Percentiles rank a stretch among this genome's conserved stretches.
Conservation (phyloP, 148 eudicot genomes). For the Hydrangea macrophylla region DNA sequence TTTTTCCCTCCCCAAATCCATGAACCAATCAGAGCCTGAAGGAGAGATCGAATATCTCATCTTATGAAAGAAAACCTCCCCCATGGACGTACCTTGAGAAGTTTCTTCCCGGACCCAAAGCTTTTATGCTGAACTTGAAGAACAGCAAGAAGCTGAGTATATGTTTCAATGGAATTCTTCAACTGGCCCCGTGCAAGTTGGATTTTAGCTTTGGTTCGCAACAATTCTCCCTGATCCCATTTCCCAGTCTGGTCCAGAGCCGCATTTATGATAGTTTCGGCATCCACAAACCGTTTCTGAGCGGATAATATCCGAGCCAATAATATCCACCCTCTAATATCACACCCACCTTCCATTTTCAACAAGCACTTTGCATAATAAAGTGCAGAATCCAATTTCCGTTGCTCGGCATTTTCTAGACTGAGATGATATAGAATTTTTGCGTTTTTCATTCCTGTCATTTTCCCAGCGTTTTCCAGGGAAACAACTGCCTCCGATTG, state of each 20-base stretch:
- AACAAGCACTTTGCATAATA: constrained; percentile 47
- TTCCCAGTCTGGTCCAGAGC: constrained; percentile 67
- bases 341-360: constrained; percentile 55
- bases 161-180: constrained; percentile 52
- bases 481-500: constrained; percentile 50
- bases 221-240: constrained; percentile 58
- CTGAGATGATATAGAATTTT: constrained; percentile 49
- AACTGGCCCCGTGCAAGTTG: constrained; percentile 62
- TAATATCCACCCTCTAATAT: constrained; percentile 50
- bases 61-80: not conserved
- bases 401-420: constrained; percentile 61
- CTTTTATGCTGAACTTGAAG: constrained; percentile 52
- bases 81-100: constrained; percentile 27
- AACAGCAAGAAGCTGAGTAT: constrained; percentile 63
- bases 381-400: constrained; percentile 63
- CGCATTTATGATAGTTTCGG: constrained; percentile 53
- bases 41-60: not conserved
- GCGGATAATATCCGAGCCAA: constrained; percentile 67
- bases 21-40: no score
- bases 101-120: constrained; percentile 44
- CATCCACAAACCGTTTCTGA: constrained; percentile 50
- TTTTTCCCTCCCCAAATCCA: no score
- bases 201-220: constrained; percentile 68
- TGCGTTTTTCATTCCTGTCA: constrained; percentile 41
- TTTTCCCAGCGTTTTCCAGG: constrained; percentile 41